phyloP scores from a whole-genome alignment of 2,329 filamentous ascomycete genomes.

The Tolypocladium pustulatum region DNA sequence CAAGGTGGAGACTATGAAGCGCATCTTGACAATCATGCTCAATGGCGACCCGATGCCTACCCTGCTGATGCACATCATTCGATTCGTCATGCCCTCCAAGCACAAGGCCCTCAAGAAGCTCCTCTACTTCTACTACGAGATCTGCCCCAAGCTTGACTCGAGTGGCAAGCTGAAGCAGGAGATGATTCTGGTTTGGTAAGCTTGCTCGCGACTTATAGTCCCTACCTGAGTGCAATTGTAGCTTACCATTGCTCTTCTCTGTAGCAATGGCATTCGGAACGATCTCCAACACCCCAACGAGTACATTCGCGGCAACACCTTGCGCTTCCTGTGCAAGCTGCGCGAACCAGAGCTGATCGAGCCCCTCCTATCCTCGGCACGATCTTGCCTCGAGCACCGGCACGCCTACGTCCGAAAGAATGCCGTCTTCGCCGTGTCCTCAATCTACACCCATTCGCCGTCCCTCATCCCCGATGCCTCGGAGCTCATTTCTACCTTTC shows the following conservation, averaged over 20 bases:
- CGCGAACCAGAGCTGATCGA: slow-evolving; percentile 93
- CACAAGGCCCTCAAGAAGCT: slow-evolving; percentile 96
- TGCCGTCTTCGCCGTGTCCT: slow-evolving; percentile 87
- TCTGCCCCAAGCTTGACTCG: slow-evolving; percentile 89
- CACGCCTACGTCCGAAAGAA: slow-evolving; percentile 98
- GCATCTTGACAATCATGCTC: slow-evolving; percentile 92
- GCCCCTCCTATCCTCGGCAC: slow-evolving; percentile 83
- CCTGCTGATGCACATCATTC: slow-evolving; percentile 98
- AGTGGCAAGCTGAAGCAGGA: slow-evolving; percentile 96
- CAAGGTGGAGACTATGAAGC: slow-evolving; percentile 94
- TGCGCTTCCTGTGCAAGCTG: slow-evolving; percentile 94
- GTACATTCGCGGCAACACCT: slow-evolving; percentile 95
- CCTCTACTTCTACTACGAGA: slow-evolving; percentile 98
- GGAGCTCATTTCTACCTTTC: slow-evolving; percentile 81
- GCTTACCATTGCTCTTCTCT: neutral
- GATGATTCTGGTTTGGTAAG: slow-evolving; percentile 95
- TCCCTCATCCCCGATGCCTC: slow-evolving; percentile 90
- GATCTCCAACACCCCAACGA: slow-evolving; percentile 97
- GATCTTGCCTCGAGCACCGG: slow-evolving; percentile 86
- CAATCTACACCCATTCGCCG: slow-evolving; percentile 85
- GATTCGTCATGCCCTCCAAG: slow-evolving; percentile 98
- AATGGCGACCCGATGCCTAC: slow-evolving; percentile 95
- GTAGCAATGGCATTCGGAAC: slow-evolving; percentile 92
- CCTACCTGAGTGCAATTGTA: neutral
- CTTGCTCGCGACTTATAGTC: neutral